These are phyloP conservation scores for Jackrogersella multiformis DNA, from an alignment of 495 filamentous ascomycete species.

Conservation along the genomic window DNA sequence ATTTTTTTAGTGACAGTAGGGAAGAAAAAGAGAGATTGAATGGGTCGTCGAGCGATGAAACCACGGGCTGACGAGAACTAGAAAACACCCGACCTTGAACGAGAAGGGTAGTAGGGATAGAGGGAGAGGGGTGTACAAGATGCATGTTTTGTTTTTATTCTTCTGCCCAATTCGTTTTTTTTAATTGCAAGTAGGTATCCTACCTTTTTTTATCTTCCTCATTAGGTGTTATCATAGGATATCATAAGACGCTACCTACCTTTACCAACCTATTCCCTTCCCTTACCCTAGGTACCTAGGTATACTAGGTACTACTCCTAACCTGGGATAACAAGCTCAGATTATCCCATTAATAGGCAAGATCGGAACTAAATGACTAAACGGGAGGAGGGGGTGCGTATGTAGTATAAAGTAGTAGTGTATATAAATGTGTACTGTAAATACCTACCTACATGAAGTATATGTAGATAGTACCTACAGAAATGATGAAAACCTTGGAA, in stretches of 20 bases:
- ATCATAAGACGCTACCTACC: neutral
- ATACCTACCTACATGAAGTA: neutral
- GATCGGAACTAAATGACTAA: slow-evolving; percentile 16
- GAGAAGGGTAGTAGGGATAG: slow-evolving; percentile 16
- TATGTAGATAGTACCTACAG: neutral
- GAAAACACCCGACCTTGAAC: slow-evolving; percentile 37
- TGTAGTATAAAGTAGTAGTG: neutral
- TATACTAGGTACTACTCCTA: no score
- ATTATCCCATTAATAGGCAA: slow-evolving; percentile 27
- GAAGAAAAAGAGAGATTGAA: slow-evolving; percentile 29
- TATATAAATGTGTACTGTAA: no score
- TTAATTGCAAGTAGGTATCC: neutral
- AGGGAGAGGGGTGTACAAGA: slow-evolving; percentile 6
- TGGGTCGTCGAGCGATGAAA: slow-evolving; percentile 42
- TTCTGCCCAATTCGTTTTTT: neutral
- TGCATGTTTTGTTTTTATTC: slow-evolving; percentile 10
- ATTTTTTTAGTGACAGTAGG: slow-evolving; percentile 44
- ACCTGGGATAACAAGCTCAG: slow-evolving; percentile 4
- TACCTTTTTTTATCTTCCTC: neutral
- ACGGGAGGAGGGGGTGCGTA: slow-evolving; percentile 8
- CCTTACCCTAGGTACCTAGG: neutral
- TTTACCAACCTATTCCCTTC: slow-evolving; percentile 8
- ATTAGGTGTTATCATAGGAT: slow-evolving; percentile 7
- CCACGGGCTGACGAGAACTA: slow-evolving; percentile 40
- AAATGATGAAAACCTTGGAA: neutral